These are phyloP conservation scores for Selaginella tamariscina DNA, from an alignment of 75 land plant species.

Conservation along the genomic window DNA sequence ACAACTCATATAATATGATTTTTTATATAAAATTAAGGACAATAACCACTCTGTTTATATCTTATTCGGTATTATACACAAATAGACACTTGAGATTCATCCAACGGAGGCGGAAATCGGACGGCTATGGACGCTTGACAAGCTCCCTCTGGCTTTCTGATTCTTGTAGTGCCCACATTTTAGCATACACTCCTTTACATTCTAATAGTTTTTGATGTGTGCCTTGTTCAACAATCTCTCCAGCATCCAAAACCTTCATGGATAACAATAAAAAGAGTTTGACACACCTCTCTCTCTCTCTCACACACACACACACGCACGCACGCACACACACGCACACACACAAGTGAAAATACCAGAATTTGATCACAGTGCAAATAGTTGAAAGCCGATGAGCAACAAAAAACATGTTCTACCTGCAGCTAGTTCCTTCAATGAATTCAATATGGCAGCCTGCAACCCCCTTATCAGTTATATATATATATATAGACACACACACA, in stretches of 20 bases:
- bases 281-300: too few relatives aligned
- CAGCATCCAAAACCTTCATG: constrained; percentile 31
- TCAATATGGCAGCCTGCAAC: constrained; percentile 31
- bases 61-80: too few relatives aligned
- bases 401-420: constrained; percentile 35
- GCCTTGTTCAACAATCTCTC: constrained; percentile 28
- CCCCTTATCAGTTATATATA: too few relatives aligned
- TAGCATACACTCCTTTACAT: constrained; percentile 20
- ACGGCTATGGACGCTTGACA: constrained; percentile 7
- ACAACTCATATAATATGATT: too few relatives aligned
- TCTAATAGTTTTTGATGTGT: constrained; percentile 25
- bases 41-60: too few relatives aligned
- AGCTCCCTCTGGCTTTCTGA: constrained; percentile 18
- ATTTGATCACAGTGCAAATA: constrained; percentile 35
- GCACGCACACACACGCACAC: too few relatives aligned
- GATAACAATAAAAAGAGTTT: not conserved
- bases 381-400: constrained; percentile 36
- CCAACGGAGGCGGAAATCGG: too few relatives aligned
- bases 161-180: constrained; percentile 36
- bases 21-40: too few relatives aligned
- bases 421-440: constrained; percentile 29
- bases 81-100: too few relatives aligned
- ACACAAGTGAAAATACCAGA: too few relatives aligned
- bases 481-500: too few relatives aligned
- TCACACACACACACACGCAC: too few relatives aligned